Percentiles rank a stretch among this genome's conserved stretches.
Evolutionary conservation across 192 early-diverging fungal species (phyloP).

Genomic region (Spinellus fusiger): DNA sequence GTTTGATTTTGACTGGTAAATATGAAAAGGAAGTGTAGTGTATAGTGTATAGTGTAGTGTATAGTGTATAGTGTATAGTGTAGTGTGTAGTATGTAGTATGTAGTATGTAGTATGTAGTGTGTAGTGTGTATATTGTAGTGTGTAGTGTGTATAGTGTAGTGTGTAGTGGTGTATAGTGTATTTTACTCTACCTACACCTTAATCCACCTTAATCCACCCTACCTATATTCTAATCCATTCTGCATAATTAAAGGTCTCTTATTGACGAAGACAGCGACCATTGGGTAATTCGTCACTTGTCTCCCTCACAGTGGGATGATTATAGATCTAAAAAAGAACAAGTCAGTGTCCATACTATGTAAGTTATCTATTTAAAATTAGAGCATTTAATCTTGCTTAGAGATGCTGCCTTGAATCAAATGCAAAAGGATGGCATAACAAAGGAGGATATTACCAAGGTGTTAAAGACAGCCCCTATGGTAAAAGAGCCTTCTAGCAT

Average conservation of each 20-base stretch:
- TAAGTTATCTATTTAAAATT: conserved; percentile 11
- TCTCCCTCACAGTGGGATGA: conserved; percentile 29
- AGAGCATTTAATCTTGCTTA: conserved; percentile 6
- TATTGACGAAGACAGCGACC: conserved; percentile 56
- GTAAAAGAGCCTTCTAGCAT: conserved; percentile 16
- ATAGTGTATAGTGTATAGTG: not conserved
- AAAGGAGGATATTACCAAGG: conserved; percentile 24
- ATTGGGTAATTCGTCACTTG: conserved; percentile 39
- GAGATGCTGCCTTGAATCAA: conserved; percentile 24
- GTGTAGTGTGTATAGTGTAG: no score
- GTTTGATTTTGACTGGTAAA: conserved; percentile 68
- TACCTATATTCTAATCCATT: not conserved
- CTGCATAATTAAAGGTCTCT: conserved; percentile 43
- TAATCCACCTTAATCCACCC: no score
- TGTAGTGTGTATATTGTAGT: no score
- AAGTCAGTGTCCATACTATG: conserved; percentile 62
- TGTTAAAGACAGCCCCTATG: conserved; percentile 32
- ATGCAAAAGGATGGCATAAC: conserved; percentile 35
- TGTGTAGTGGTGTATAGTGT: no score
- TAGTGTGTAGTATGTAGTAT: no score
- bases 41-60: not conserved
- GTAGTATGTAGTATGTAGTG: no score
- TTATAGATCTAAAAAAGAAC: conserved; percentile 10
- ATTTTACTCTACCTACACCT: no score
- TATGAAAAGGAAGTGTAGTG: not conserved